Conservation (phyloP, 2,329 filamentous ascomycete genomes). For the Apiospora sp. region DNA sequence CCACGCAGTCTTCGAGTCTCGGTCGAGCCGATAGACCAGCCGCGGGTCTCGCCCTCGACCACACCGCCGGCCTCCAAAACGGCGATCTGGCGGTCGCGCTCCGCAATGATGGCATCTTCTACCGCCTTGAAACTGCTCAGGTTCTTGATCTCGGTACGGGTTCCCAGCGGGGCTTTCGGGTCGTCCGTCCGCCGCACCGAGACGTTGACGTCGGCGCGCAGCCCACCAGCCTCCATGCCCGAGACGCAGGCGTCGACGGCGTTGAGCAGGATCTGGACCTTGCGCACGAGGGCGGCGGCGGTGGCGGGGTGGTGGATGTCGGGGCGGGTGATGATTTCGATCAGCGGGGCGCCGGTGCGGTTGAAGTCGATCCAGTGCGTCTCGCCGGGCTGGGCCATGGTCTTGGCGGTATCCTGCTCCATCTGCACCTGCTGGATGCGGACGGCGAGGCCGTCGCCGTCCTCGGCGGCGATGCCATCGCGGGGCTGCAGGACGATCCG, state of each 20-base stretch:
- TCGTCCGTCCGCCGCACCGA: slow-evolving; percentile 74
- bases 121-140: slow-evolving; percentile 93
- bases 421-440: slow-evolving; percentile 95
- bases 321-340: slow-evolving; percentile 94
- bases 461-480: slow-evolving; percentile 81
- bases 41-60: slow-evolving; percentile 86
- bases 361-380: slow-evolving; percentile 91
- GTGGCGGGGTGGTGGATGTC: slow-evolving; percentile 87
- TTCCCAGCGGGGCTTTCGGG: slow-evolving; percentile 65
- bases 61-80: slow-evolving; percentile 78
- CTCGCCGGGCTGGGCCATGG: slow-evolving; percentile 76
- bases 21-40: slow-evolving; percentile 86
- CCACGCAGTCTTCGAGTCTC: slow-evolving; percentile 84
- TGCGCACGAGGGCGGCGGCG: slow-evolving; percentile 87
- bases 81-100: slow-evolving; percentile 86
- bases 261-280: slow-evolving; percentile 82
- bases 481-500: slow-evolving; percentile 72
- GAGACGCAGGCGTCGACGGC: slow-evolving; percentile 85
- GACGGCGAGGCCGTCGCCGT: slow-evolving; percentile 74
- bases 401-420: slow-evolving; percentile 98
- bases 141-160: slow-evolving; percentile 97
- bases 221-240: slow-evolving; percentile 91
- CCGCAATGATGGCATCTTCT: slow-evolving; percentile 91
- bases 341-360: slow-evolving; percentile 85
- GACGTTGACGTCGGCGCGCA: slow-evolving; percentile 95